Base-by-base conservation (phyloP, 2,329 filamentous ascomycete genomes). In the Fusarium clavum region DNA sequence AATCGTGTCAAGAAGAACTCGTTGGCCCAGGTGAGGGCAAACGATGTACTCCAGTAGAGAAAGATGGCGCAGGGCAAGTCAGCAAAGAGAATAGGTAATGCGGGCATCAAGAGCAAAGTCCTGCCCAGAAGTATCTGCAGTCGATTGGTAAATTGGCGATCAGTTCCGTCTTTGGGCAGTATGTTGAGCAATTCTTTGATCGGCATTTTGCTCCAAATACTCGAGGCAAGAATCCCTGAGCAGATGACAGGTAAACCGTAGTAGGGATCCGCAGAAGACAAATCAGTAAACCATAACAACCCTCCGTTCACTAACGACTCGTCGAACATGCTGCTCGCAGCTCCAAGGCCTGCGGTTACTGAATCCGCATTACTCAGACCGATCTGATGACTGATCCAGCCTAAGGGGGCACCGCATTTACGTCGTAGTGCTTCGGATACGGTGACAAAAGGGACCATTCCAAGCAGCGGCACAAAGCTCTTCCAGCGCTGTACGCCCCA, bases 281-380 rank as follows among this genome's bases (percentile, higher is more conserved):
- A 81, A 68, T 89, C 84, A 4, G 81, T 78, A 71, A 89, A 88
- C 86, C 87, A 89, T 18, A 88, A 78, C 43, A 80, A 82, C 27
- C 87, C 87, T 8, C 84, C 87, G 1, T 83, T 79, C 1, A 79
- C 73, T n/a, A 89, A 72, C 2, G 81, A 79, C 5, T 80, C 76
- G 45, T 85, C 76, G 40, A 78, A 69, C 57, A 78, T 67, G 59
- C 65, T 65, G 55, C 71, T 69, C 22, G 76, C 63, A 6, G 73
- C 69, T 14, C 75, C 74, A 4, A 78, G 40, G 27, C 70, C 65
- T n/a, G 76, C 66, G 5, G 74, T 54, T 9, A 65, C 60, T 6
- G 70, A 66, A 25, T 70, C 64, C 10, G 70, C 58, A 29, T 66
- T 69, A 22, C 69, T 73, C 32, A 79, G 34, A 14, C 79, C 78